phyloP scores from a whole-genome alignment of 2,329 filamentous ascomycete species.

The Hymenoscyphus fraxineus region DNA sequence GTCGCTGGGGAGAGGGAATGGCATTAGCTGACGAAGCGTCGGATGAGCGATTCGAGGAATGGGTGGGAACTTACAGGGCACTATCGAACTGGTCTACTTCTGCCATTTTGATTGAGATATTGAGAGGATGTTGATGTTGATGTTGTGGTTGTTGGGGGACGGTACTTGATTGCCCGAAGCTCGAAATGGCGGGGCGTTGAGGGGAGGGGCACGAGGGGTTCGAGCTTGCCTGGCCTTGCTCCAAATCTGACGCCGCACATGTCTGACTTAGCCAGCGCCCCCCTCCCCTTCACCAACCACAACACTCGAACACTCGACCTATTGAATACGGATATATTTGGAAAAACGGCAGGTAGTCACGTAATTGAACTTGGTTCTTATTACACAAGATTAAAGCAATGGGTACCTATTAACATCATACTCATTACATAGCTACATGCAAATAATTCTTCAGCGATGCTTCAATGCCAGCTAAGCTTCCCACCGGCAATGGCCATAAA shows the following conservation, averaged over 20 bases:
- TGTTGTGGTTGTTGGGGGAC: constrained; percentile 6
- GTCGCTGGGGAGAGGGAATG: constrained; percentile 57
- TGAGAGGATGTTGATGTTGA: constrained; percentile 11
- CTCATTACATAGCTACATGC: constrained; percentile 15
- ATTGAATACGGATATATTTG: too few species aligned
- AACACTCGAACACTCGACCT: neutral
- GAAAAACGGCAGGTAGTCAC: too few species aligned
- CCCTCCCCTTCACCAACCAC: neutral
- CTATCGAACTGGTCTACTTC: constrained; percentile 36
- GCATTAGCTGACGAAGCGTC: neutral
- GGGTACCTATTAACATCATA: constrained; percentile 2
- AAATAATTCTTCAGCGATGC: constrained; percentile 9
- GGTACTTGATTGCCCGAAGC: neutral
- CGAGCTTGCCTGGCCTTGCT: constrained; percentile 1
- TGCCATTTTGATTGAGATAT: constrained; percentile 31
- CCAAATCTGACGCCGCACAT: neutral
- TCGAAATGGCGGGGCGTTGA: constrained; percentile 16
- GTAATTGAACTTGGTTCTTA: too few species aligned
- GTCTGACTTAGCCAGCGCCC: neutral
- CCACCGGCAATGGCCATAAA: constrained; percentile 4
- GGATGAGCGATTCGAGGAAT: neutral
- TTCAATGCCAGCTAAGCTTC: neutral
- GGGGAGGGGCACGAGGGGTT: constrained; percentile 21
- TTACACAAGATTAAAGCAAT: neutral
- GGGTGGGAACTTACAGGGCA: constrained; percentile 32